A percentile compares a stretch with the other conserved stretches of the same genome.
Conservation (phyloP, 2,329 filamentous ascomycete species). For the Calonectria hawksworthii region DNA sequence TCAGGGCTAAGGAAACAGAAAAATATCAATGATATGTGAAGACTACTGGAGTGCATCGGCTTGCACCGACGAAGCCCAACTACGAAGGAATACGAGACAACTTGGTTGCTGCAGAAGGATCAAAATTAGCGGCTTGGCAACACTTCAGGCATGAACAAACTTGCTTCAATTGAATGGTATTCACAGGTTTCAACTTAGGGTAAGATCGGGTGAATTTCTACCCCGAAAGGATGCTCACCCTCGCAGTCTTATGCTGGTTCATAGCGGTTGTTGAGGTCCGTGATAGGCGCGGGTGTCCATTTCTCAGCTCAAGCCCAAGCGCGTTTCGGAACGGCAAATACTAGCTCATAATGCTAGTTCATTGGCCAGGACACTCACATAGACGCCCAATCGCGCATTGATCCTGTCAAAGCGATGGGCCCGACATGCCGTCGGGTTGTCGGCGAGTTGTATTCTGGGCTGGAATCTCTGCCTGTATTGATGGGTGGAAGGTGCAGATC, state of each 20-base stretch:
- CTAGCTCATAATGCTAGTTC: no score
- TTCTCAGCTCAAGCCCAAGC: neutral
- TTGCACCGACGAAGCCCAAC: neutral
- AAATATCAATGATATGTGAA: neutral
- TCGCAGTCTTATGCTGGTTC: neutral
- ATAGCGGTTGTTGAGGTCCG: neutral
- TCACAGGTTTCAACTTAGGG: neutral
- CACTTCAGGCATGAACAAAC: no score
- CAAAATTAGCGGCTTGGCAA: no score
- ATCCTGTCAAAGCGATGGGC: neutral
- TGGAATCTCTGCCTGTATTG: neutral
- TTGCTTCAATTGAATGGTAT: no score
- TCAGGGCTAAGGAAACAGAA: no score
- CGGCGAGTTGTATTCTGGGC: neutral
- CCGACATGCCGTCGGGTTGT: neutral
- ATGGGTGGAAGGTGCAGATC: neutral
- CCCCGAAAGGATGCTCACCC: neutral
- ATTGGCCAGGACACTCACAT: neutral
- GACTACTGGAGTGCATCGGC: no score
- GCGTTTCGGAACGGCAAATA: neutral
- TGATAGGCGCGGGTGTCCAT: neutral
- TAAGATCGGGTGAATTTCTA: neutral
- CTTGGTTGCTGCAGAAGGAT: no score
- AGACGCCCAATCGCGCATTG: neutral
- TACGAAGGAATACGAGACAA: no score